Base-by-base conservation (phyloP, 352 stramenopile species). In the Pythium vanterpoolii region DNA sequence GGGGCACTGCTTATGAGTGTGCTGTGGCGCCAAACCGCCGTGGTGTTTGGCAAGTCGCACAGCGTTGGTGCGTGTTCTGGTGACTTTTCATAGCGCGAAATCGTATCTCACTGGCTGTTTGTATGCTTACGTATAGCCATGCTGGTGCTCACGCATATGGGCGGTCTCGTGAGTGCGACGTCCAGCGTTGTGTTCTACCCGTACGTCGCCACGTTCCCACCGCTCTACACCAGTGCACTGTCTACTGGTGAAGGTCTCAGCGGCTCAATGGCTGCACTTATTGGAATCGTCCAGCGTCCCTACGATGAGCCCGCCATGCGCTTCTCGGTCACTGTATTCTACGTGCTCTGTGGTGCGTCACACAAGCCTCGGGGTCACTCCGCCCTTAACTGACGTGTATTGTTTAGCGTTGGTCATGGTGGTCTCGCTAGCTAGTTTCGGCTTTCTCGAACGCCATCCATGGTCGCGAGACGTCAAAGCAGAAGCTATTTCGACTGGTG, bases 111-210 rank as follows among this genome's bases (percentile, higher is more conserved):
- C 56, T 45, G 9, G 40, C 28, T 27, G 10, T 46, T 42, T 11
- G 7, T 39, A 16, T 34, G 7, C n/a, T n/a, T n/a, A n/a, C n/a
- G n/a, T n/a, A n/a, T 34, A 83, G 79, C 79, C 2, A 82, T 90
- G 74, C 59, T 88, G 33, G 7, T 80, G 13, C 62, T 90, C 16
- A 86, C 80, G 4, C 80, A 89, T 52, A 63, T 87, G 3, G 80
- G 78, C 9, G 80, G 80, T 2, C 72, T 87, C 53, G 78, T 90
- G 39, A 90, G 80, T 56, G 78, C 80, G 21, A 88, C 78, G 21
- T 87, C 80, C 10, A 90, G 70, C 33, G 74, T 90, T 26, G 78
- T 88, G 6, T 86, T 89, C 45, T 90, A 90, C 45, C 78, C 80
- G 50, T 90, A 77, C 62, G 80, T 90, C 48, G 68, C 78, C 2